Evolutionary conservation across 345 rosid genomes (phyloP).

Genomic region (Moricandia arvensis): DNA sequence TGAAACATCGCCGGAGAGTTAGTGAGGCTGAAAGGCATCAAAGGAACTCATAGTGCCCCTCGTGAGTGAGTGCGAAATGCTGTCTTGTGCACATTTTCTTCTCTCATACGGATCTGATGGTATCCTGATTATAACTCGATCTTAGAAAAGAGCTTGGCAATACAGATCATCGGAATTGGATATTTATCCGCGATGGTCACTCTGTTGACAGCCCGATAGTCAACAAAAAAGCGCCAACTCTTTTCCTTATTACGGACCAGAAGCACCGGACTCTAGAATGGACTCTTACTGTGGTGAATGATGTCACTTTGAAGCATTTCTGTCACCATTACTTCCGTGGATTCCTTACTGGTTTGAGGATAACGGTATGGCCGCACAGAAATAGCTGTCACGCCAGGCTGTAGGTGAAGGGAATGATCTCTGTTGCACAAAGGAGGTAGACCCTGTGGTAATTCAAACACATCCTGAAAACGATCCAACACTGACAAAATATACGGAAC

Average conservation of each 20-base stretch:
- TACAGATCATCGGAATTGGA: too few relatives aligned
- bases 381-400: background rate
- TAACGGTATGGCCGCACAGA: background rate
- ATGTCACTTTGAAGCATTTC: background rate
- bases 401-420: background rate
- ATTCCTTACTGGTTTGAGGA: background rate
- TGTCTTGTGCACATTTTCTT: background rate
- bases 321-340: background rate
- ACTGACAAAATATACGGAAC: too few relatives aligned
- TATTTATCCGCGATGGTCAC: background rate
- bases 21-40: background rate
- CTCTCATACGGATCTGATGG: background rate
- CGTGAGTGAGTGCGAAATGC: background rate
- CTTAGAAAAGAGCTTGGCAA: too few relatives aligned
- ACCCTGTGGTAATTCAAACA: background rate
- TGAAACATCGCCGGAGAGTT: background rate
- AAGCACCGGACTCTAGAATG: background rate
- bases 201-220: background rate
- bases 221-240: background rate
- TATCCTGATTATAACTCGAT: background rate
- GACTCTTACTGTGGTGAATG: background rate
- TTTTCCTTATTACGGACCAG: too few relatives aligned
- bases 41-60: background rate
- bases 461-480: too few relatives aligned
- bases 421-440: background rate